Evolutionary conservation across 345 rosid species (phyloP), one percentile per base, ranked within the genome.

Genomic region (Acer saccharum): DNA sequence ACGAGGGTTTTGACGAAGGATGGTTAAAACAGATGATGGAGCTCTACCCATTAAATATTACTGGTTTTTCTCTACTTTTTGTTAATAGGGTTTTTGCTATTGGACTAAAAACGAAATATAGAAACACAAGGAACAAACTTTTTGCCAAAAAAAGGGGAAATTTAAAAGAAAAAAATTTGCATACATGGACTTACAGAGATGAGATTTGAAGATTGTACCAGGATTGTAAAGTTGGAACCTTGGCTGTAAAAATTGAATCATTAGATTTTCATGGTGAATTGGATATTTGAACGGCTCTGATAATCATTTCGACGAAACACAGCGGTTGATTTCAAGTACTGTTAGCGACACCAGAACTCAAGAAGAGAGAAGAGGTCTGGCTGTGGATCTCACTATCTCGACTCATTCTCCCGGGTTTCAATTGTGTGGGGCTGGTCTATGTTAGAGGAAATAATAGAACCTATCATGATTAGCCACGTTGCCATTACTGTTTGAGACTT

Each of bases 31-130:
- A 63, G 71, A 78, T 39, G 83, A 80, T 48, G 71, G 82, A 75
- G 77, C 77, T 83, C 87, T 85, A 78, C 76, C 88, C 92, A 87
- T 87, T 61, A 55, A 72, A 54, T 7, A 9, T 63, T 25, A 4
- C 44, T 43, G 16, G 12, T 23, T 23, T 18, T 65, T 62, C 14
- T 14, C 68, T 1, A 64, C 44, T 39, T 39, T 14, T 54, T 18
- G 35, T 39, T 35, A 14, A 67, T n/a, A 41, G 41, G 63, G 32
- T 29, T 13, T 3, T 10, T 29, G 29, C n/a, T 65, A n/a, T 29
- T 11, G 35, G 44, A n/a, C 63, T 27, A 54, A 23, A 76, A 35
- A 68, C 0, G 25, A 29, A 39, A 32, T 1, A 68, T 8, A 41
- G 18, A 50, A 23, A 20, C 17, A 2, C 16, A 25, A 35, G 6